These are phyloP conservation scores for Penicillium rolfsii DNA, from an alignment of 2,329 filamentous ascomycete species.

Conservation along the genomic window DNA sequence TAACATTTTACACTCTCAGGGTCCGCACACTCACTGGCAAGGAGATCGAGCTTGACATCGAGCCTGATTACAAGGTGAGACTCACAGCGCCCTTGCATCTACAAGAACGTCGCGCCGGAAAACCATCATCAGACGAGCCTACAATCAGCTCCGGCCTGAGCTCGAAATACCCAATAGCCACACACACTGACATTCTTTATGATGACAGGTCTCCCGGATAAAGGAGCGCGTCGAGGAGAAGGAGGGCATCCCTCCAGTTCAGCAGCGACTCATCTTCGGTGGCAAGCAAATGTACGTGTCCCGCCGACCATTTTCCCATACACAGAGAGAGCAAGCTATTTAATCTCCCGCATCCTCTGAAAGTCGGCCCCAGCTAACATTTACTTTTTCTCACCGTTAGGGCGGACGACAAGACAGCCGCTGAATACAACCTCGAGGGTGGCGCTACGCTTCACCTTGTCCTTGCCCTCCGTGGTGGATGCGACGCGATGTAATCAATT, in stretches of 20 bases:
- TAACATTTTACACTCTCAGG: constrained; percentile 54
- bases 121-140: not conserved
- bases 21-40: constrained; percentile 97
- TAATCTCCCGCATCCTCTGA: not conserved
- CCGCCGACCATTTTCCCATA: constrained; percentile 12
- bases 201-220: constrained; percentile 81
- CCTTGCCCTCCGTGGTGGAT: constrained; percentile 84
- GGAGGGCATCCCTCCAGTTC: constrained; percentile 94
- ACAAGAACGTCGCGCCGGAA: not conserved
- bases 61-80: constrained; percentile 83
- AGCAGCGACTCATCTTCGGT: constrained; percentile 93
- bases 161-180: not conserved
- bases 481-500: constrained; percentile 20
- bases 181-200: not conserved
- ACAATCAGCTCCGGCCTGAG: not conserved
- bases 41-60: constrained; percentile 98
- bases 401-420: constrained; percentile 91
- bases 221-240: constrained; percentile 99
- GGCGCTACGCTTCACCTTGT: constrained; percentile 95
- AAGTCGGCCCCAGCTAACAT: not conserved
- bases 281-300: constrained; percentile 89
- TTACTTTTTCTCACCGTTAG: constrained; percentile 51
- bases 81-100: not conserved
- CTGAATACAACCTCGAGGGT: constrained; percentile 86
- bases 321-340: not conserved